Percentiles rank a stretch among this genome's conserved stretches.
These are phyloP conservation scores for Penicillium italicum DNA, from an alignment of 2,329 filamentous ascomycete genomes.

Conservation along the genomic window DNA sequence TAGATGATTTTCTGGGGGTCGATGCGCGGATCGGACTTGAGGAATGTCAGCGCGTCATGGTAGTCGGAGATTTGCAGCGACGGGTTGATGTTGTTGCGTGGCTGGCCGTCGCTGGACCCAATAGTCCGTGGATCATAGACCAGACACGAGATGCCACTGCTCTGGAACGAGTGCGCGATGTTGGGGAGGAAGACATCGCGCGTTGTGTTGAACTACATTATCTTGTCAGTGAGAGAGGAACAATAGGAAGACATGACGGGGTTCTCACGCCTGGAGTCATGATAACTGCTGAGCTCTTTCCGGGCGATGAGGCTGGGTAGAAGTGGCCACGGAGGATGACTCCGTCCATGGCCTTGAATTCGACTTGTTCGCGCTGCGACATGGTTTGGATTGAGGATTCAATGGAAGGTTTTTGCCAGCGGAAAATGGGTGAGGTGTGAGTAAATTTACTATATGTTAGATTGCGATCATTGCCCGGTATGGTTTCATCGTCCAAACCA, in stretches of 20 bases:
- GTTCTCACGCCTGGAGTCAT: neutral
- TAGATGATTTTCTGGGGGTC: neutral
- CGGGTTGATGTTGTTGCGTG: neutral
- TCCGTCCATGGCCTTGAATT: neutral
- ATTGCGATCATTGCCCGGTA: no score
- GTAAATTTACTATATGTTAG: no score
- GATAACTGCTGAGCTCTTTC: neutral
- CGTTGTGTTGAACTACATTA: neutral
- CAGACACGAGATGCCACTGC: no score
- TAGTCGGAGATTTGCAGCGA: neutral
- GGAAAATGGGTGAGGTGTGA: neutral
- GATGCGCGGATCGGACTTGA: neutral
- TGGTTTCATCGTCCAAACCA: no score
- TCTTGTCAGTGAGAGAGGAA: neutral
- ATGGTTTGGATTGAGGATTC: neutral
- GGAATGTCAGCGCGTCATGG: neutral
- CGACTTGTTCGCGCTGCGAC: neutral
- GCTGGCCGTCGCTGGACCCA: neutral
- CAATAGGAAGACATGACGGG: neutral
- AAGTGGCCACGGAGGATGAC: neutral
- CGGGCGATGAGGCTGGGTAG: neutral
- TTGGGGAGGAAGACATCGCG: neutral
- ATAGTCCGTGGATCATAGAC: neutral
- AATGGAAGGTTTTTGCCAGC: neutral
- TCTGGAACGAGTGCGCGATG: no score